Evolutionary conservation across 2,329 filamentous ascomycete species (phyloP), one percentile per base, ranked within the genome.

Genomic region (Claviceps spartinae): DNA sequence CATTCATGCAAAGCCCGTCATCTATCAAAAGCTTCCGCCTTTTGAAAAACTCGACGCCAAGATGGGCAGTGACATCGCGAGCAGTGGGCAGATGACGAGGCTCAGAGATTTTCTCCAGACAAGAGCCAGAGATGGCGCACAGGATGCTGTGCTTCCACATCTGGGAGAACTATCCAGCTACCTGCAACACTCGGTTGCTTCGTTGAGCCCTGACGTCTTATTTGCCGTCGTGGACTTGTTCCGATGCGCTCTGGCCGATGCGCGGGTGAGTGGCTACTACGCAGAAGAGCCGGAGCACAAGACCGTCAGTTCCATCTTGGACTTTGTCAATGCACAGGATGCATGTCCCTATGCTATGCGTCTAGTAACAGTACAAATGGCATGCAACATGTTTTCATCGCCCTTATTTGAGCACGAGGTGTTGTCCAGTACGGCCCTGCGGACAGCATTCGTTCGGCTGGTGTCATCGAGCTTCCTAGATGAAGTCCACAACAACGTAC

Each of bases 201-300:
- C 71, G 0, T 68, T 94, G 2, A 77, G 85, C 0, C 63, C 71
- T 0, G 85, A 86, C 14, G 70, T 76, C 1, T 75, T 89, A 44
- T 97, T 97, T 63, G 79, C 88, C 1, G 73, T 90, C 0, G 76
- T 95, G n/a, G 93, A 97, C 62, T 76, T 98, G 1, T 77, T 95
- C 49, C 79, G 93, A 22, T 79, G 86, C 56, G 79, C 86, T 0
- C 78, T 95, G 52, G 73, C 83, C 13, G 91, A 97, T 60, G 74
- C 83, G 0, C 81, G 90, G 41, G 74, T 95, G 16, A 88, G 86
- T 55, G 85, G 85, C 18, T 94, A 82, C 68, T 89, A 89, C 56
- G 87, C 87, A 1, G 85, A 93, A 63, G 88, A 96, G 64, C 64
- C 72, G 16, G 72, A 72, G 8, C 82, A 86, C 53, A 67, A 69